A percentile compares a stretch with the other conserved stretches of the same genome.
Evolutionary conservation across 202 grass and related monocot species (phyloP).

Genomic region (Brachypodium distachyon): DNA sequence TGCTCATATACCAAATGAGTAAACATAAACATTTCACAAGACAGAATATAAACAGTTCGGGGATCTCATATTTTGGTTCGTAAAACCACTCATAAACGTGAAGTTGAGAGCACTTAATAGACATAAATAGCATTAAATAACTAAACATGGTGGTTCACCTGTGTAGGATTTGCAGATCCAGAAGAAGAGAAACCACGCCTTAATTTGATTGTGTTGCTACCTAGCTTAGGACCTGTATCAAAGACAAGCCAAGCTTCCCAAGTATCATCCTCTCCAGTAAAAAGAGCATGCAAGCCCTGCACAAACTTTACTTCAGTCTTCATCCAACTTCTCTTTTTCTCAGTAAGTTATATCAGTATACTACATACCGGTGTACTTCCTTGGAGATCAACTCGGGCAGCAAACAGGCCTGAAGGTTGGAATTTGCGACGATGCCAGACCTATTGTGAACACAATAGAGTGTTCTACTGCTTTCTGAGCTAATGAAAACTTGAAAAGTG

Average conservation of each 20-base stretch:
- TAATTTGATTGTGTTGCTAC: constrained; percentile 70
- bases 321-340: not conserved
- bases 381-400: constrained; percentile 80
- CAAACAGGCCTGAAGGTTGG: constrained; percentile 94
- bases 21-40: not conserved
- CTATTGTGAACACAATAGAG: constrained; percentile 37
- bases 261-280: constrained; percentile 93
- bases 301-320: constrained; percentile 19
- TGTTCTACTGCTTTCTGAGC: constrained; percentile 14
- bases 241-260: constrained; percentile 92
- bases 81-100: not conserved
- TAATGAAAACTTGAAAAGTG: not conserved
- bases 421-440: constrained; percentile 89
- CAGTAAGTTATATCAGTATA: not conserved
- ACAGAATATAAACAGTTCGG: not conserved
- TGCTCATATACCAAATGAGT: not conserved
- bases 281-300: constrained; percentile 84
- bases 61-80: not conserved
- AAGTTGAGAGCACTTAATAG: not conserved
- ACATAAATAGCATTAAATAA: constrained; percentile 10
- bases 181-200: constrained; percentile 78
- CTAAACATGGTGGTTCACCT: constrained; percentile 39
- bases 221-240: constrained; percentile 62
- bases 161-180: constrained; percentile 70
- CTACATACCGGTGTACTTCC: constrained; percentile 53